Evolutionary conservation across 257 asterid species (phyloP).

Genomic region (Rauvolfia tetraphylla): DNA sequence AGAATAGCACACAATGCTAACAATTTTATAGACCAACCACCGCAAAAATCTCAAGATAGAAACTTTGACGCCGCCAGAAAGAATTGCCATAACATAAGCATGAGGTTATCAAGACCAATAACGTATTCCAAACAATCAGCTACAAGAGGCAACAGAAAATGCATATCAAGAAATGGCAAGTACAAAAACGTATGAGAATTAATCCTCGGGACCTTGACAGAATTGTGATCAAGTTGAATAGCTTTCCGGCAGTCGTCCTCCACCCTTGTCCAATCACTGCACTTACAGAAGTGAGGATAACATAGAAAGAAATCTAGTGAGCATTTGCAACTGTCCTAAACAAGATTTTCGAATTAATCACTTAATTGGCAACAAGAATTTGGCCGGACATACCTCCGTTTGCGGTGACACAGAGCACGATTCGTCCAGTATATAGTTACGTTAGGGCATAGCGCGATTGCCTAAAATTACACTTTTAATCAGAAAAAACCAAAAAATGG

Average conservation of each 20-base stretch:
- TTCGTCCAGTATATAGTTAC: conserved; percentile 87
- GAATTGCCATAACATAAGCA: background rate
- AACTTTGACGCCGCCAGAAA: background rate
- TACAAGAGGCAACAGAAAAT: background rate
- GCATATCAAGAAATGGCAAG: too few species aligned
- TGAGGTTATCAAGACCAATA: background rate
- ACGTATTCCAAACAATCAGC: background rate
- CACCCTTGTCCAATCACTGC: conserved; percentile 66
- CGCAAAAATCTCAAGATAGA: background rate
- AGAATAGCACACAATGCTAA: background rate
- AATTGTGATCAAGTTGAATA: conserved; percentile 35
- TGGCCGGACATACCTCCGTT: conserved; percentile 53
- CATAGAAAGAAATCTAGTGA: background rate
- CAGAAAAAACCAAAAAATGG: background rate
- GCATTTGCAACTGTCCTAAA: background rate
- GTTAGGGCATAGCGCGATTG: conserved; percentile 85
- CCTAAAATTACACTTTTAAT: conserved; percentile 37
- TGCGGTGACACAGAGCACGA: conserved; percentile 88
- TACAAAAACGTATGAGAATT: background rate
- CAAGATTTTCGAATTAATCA: background rate
- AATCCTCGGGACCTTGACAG: conserved; percentile 33
- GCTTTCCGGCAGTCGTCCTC: conserved; percentile 43
- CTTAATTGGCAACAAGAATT: background rate
- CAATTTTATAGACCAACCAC: background rate
- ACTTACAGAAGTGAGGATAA: background rate